Evolutionary conservation across 169 alveolate genomes (phyloP).

Genomic region (Cryptosporidium tyzzeri): DNA sequence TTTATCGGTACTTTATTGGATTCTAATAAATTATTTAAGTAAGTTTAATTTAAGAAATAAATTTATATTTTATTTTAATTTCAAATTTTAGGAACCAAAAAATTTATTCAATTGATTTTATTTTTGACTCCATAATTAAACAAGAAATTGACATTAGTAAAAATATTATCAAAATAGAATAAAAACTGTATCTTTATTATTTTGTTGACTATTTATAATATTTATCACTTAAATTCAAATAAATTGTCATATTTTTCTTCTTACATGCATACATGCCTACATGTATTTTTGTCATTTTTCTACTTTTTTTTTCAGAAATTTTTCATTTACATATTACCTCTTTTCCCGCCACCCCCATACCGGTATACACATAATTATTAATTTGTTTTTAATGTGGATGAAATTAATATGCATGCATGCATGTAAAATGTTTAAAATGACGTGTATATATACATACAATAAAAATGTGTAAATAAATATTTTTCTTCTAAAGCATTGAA

Average conservation of each 20-base stretch:
- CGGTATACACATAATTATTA: not conserved
- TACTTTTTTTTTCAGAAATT: not conserved
- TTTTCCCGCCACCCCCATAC: not conserved
- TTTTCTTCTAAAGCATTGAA: not conserved
- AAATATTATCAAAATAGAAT: conserved; percentile 2
- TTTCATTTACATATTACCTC: too few species aligned
- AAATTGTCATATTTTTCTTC: not conserved
- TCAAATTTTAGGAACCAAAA: not conserved
- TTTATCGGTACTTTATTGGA: conserved; percentile 54
- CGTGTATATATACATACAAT: conserved; percentile 21
- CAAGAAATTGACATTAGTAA: conserved; percentile 30
- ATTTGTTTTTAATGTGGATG: conserved; percentile 2
- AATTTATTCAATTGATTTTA: conserved; percentile 34
- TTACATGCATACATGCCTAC: not conserved
- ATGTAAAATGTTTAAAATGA: conserved; percentile 5
- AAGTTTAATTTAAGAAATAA: conserved; percentile 10
- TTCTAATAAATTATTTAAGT: conserved; percentile 31
- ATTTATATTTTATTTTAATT: not conserved
- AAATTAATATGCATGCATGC: conserved; percentile 36
- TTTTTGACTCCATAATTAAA: conserved; percentile 53
- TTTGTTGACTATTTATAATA: not conserved
- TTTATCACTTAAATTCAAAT: not conserved
- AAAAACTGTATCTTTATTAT: not conserved
- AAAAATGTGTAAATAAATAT: not conserved
- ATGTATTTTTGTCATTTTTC: not conserved